Evolutionary conservation across 2,329 filamentous ascomycete species (phyloP).

Genomic region (Aspergillus sp.): DNA sequence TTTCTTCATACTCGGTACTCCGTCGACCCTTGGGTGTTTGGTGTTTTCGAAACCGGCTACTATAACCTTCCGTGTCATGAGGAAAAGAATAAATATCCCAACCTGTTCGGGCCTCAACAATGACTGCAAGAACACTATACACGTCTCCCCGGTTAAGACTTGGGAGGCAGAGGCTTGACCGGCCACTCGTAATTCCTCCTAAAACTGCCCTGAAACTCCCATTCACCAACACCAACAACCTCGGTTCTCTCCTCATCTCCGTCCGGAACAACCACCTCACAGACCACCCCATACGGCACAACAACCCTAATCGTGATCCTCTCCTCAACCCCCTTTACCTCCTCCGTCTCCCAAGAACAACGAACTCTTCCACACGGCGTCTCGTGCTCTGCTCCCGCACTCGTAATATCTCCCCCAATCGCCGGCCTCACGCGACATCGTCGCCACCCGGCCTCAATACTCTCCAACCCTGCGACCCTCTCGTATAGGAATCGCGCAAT

Average conservation of each 20-base stretch:
- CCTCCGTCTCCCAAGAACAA: not conserved
- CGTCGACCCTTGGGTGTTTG: no score
- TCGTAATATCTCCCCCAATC: not conserved
- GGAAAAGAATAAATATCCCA: no score
- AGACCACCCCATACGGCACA: not conserved
- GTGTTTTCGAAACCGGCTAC: no score
- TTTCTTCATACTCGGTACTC: no score
- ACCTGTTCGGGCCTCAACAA: no score
- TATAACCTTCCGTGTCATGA: no score
- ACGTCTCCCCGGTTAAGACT: not conserved
- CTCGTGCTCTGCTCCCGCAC: not conserved
- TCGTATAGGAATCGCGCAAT: slow-evolving; percentile 24
- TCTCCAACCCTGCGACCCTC: not conserved
- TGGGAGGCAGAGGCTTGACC: not conserved
- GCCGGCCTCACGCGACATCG: not conserved
- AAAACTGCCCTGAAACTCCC: not conserved
- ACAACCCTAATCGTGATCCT: not conserved
- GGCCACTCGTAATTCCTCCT: not conserved
- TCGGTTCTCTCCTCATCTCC: not conserved
- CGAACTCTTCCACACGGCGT: not conserved
- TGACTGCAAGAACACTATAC: no score
- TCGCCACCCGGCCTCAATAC: not conserved
- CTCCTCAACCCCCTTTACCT: not conserved
- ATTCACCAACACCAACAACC: not conserved
- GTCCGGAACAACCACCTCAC: not conserved